phyloP scores from a whole-genome alignment of 1,284 basidiomycete species.

The Cryptococcus hybrid region DNA sequence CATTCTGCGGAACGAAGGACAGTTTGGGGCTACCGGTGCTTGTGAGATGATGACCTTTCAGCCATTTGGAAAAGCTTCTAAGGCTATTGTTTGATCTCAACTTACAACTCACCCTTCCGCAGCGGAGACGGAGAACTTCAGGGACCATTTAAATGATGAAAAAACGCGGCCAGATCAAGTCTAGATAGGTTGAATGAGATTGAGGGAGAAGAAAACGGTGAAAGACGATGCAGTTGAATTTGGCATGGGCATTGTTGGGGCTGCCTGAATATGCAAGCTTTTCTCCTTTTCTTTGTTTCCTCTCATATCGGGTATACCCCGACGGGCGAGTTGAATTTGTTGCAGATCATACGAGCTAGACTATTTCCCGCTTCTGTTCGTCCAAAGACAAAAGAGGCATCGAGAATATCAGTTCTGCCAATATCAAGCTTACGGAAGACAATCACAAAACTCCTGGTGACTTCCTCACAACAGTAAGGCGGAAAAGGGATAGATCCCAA shows the following conservation, averaged over 20 bases:
- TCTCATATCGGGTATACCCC: too few species aligned
- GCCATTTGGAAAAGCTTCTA: too few species aligned
- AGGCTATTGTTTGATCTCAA: too few species aligned
- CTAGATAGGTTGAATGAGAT: conserved; percentile 55
- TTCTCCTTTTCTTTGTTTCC: background rate
- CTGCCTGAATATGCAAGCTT: conserved; percentile 52
- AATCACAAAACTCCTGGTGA: background rate
- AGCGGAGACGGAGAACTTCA: too few species aligned
- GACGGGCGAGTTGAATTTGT: background rate
- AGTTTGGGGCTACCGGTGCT: conserved; percentile 29
- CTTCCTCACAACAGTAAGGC: conserved; percentile 37
- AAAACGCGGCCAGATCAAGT: conserved; percentile 42
- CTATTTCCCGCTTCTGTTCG: conserved; percentile 60
- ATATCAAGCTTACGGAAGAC: conserved; percentile 49
- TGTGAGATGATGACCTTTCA: conserved; percentile 19
- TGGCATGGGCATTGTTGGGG: conserved; percentile 60
- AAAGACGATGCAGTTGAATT: conserved; percentile 59
- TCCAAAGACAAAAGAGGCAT: conserved; percentile 52
- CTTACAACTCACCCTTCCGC: too few species aligned
- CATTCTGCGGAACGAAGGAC: conserved; percentile 32
- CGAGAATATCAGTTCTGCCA: conserved; percentile 54
- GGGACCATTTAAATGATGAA: too few species aligned
- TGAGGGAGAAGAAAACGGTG: conserved; percentile 53
- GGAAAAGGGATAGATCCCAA: conserved; percentile 53
- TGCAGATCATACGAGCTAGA: conserved; percentile 18